phyloP scores from a whole-genome alignment of 106 monocot genomes.

The Vanilla planifolia region DNA sequence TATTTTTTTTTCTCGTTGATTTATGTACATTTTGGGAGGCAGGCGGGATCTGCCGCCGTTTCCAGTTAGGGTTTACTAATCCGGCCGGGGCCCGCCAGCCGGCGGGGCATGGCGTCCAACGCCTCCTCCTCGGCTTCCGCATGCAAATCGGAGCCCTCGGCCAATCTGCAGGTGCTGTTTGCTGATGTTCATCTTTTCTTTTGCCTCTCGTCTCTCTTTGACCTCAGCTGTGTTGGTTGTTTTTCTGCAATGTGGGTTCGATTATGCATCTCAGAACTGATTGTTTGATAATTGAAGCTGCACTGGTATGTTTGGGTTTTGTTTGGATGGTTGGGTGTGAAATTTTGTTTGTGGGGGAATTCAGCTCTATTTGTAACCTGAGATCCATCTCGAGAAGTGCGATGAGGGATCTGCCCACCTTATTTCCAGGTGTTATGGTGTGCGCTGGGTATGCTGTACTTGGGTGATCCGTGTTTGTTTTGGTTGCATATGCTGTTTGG shows the following conservation, averaged over 20 bases:
- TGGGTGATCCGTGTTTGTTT: background rate
- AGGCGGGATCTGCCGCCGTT: slow-evolving; percentile 1
- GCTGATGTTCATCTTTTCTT: background rate
- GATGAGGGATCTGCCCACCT: background rate
- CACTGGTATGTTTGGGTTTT: background rate
- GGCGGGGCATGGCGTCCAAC: background rate
- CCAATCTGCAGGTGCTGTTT: slow-evolving; percentile 9
- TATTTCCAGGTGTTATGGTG: background rate
- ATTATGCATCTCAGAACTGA: background rate
- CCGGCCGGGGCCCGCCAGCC: background rate
- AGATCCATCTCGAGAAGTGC: background rate
- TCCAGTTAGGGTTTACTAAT: slow-evolving; percentile 1
- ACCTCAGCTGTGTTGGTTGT: background rate
- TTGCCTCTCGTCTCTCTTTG: background rate
- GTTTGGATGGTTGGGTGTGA: background rate
- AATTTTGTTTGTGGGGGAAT: background rate
- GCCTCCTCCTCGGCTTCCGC: slow-evolving; percentile 23
- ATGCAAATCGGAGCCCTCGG: slow-evolving; percentile 21
- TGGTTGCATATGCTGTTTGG: background rate
- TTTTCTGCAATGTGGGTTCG: slow-evolving; percentile 2
- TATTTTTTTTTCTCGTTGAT: too few species aligned
- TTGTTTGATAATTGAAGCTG: background rate
- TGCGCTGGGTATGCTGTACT: background rate
- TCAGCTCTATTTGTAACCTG: background rate
- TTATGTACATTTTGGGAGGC: background rate